Base-by-base conservation (phyloP, 2,329 filamentous ascomycete genomes). In the Chalaropsis ovoidea region DNA sequence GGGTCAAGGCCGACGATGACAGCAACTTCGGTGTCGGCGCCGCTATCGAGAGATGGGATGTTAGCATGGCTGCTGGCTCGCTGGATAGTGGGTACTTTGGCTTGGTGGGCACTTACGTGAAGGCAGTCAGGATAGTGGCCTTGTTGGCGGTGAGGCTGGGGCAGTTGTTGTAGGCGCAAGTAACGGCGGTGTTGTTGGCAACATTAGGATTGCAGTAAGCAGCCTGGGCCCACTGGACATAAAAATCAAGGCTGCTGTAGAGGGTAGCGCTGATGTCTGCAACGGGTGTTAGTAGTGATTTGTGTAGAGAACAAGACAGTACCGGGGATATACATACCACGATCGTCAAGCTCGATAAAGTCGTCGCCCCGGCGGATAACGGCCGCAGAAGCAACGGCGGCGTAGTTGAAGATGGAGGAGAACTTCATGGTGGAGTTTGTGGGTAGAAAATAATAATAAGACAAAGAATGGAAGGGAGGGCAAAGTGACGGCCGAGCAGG, bases 1-100 rank as follows among this genome's bases (percentile, higher is more conserved):
- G 75, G 68, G 71, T 86, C 83, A 24, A 78, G 73, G 31, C 79
- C 77, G 24, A 84, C 76, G 66, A 81, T 81, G 66, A 80, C 82
- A 43, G 77, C 73, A 56, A 80, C 76, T 66, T 80, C 80, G 2
- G 79, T 78, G 31, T 70, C 41, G 10, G 68, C 60, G 6, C 76
- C 79, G 27, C 78, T 81, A 61, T 68, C 19, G 10, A 71, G 15
- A 22, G 52, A n/a, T 41, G 54, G 70, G 24, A 71, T 4, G 67
- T 70, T 62, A 4, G 58, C 56, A 19, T 69, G 68, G 5, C 68
- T 70, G 61, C 63, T 64, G 68, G 43, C 17, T 15, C 63, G 65
- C 62, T 69, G 22, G 22, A 11, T 8, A 13, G 45, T 54, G 45
- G 63, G 22, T n/a, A 47, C 63, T 52, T 41, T 65, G 45, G n/a